Evolutionary conservation across 345 rosid genomes (phyloP).

Genomic region (Erucastrum elatum): DNA sequence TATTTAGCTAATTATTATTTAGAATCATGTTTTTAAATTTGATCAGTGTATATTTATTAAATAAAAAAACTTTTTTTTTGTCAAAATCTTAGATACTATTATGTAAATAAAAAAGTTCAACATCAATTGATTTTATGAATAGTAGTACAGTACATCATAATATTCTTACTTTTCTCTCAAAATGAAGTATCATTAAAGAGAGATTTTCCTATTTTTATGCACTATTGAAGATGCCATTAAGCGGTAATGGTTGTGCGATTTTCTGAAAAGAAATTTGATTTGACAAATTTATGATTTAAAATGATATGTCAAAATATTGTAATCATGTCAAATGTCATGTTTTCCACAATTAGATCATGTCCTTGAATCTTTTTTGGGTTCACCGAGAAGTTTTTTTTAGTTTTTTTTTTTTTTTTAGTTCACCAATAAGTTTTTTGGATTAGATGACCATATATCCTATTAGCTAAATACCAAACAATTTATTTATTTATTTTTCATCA

Average conservation of each 20-base stretch:
- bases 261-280: background rate
- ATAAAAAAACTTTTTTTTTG: too few relatives aligned
- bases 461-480: background rate
- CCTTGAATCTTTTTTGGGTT: too few relatives aligned
- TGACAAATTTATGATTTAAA: conserved; percentile 10
- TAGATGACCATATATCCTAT: background rate
- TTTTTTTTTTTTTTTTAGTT: too few relatives aligned
- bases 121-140: background rate
- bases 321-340: background rate
- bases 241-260: background rate
- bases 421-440: background rate
- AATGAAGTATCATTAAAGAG: background rate
- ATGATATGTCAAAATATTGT: background rate
- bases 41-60: background rate
- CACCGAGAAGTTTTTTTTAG: too few relatives aligned
- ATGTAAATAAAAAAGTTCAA: background rate
- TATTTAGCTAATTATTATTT: too few relatives aligned
- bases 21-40: background rate
- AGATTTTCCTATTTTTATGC: background rate
- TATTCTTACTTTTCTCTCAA: background rate
- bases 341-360: background rate
- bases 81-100: background rate
- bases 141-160: background rate
- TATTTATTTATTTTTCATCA: background rate
- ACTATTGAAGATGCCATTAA: background rate